Percentiles rank a stretch among this genome's conserved stretches.
Conservation (phyloP, 208 protist genomes). For the Chromosphaera perkinsii region DNA sequence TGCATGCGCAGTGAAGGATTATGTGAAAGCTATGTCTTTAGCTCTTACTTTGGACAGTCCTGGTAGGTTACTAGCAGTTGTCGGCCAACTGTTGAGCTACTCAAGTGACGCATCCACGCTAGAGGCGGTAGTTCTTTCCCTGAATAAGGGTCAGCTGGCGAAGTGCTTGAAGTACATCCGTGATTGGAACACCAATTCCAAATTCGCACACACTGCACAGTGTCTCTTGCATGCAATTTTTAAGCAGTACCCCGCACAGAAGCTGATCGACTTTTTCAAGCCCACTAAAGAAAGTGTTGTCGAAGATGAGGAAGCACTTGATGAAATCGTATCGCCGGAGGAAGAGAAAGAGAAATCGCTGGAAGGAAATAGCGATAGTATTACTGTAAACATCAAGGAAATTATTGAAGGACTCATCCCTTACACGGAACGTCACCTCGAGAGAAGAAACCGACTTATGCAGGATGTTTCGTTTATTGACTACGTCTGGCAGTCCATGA, state of each 20-base stretch:
- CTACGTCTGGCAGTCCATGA: slow-evolving; percentile 10
- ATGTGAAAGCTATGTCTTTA: slow-evolving; percentile 3
- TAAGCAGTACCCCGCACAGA: not conserved
- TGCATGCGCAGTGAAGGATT: not conserved
- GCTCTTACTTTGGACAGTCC: slow-evolving; percentile 5
- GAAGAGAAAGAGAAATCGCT: too few relatives aligned
- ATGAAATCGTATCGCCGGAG: not conserved
- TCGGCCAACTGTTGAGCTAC: not conserved
- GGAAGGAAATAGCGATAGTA: too few relatives aligned
- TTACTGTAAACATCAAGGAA: slow-evolving; percentile 13
- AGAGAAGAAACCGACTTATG: slow-evolving; percentile 1
- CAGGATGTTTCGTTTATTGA: slow-evolving; percentile 16
- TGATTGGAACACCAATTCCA: slow-evolving; percentile 22
- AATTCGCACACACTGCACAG: slow-evolving; percentile 1
- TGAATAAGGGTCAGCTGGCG: not conserved
- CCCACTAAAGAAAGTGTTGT: slow-evolving; percentile 3
- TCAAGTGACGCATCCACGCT: not conserved
- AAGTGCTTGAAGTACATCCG: slow-evolving; percentile 8
- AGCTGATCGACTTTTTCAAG: not conserved
- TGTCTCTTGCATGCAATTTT: not conserved
- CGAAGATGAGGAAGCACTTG: not conserved
- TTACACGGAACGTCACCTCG: slow-evolving; percentile 12
- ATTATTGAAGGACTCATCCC: slow-evolving; percentile 16
- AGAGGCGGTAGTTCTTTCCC: not conserved
- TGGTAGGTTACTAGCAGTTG: not conserved